Conservation (phyloP, 768 basidiomycete species). For the Tulasnella sp. region DNA sequence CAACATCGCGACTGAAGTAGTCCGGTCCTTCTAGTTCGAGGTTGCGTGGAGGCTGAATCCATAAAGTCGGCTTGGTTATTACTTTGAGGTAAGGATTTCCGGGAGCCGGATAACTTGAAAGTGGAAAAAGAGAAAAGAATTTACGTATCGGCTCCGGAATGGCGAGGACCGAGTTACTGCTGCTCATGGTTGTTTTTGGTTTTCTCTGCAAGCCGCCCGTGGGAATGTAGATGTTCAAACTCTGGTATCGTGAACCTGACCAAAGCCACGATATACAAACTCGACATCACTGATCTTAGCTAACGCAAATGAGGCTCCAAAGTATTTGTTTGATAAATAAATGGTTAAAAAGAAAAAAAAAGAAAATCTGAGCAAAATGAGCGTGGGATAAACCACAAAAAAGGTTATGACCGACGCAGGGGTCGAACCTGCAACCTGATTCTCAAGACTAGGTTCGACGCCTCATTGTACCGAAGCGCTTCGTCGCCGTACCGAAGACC, state of each 20-base stretch:
- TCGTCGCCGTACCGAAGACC: no score
- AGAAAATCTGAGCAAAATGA: no score
- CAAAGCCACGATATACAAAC: no score
- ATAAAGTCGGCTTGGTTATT: slow-evolving; percentile 37
- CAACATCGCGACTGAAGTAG: slow-evolving; percentile 60
- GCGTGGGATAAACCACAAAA: not conserved
- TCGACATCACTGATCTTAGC: no score
- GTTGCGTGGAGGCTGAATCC: slow-evolving; percentile 27
- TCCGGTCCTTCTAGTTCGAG: not conserved
- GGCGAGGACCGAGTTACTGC: slow-evolving; percentile 16
- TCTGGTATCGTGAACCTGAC: no score
- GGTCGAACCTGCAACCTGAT: not conserved
- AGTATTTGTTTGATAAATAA: no score
- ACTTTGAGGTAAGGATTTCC: slow-evolving; percentile 19
- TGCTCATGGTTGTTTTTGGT: not conserved
- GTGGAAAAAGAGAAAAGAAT: slow-evolving; percentile 50
- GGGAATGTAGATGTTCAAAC: not conserved
- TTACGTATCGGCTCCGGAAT: slow-evolving; percentile 33
- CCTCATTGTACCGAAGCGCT: no score
- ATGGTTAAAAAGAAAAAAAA: no score
- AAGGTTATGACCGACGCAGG: not conserved
- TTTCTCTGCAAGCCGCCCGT: not conserved
- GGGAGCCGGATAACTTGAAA: slow-evolving; percentile 33
- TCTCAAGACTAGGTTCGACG: not conserved
- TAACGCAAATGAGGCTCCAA: no score